Base-by-base conservation (phyloP, 2,329 filamentous ascomycete genomes). In the Knoxdaviesia proteae region DNA sequence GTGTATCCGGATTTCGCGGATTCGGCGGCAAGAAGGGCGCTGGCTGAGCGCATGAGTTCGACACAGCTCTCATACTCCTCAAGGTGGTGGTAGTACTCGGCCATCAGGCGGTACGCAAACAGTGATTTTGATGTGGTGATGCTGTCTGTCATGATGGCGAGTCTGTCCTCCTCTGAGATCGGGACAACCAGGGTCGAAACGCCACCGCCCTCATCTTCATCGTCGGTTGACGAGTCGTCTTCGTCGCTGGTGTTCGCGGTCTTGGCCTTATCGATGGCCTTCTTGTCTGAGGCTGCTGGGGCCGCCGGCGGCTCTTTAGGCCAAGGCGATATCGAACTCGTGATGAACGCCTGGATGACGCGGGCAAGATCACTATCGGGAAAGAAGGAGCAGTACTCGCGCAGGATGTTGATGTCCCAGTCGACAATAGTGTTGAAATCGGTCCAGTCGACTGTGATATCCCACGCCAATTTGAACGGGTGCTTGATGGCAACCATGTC, bases 401-500 rank as follows among this genome's bases (percentile, higher is more conserved):
- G 70, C 30, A 98, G 62, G n/a, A 88, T 64, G 38, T 72, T 74
- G 38, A 74, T 70, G 53, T 96, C 87, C 64, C 84, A 80, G 31
- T 84, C 73, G n/a, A 69, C 64, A 40, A 90, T 69, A 39, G 73
- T 72, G 50, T 82, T 76, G 37, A 75, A 64, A 56, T 94, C 87
- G 50, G 81, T 73, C 82, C 88, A 96, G 54, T 96, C 84, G 45
- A 98, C 67, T 32, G 81, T 71, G 47, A 94, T 79, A 51, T 84
- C 80, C 92, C 92, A 98, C 0, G 90, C 90, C 10, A 92, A 67
- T 48, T 79, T 74, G 59, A 80, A 94, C 0, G 84, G 83, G 51
- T 96, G 86, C 51, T 88, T 87, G 56, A 98, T 90, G 46, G 94
- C 82, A 47, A 98, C 88, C 82, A 98, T 94, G 47, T 88, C 90